Evolutionary conservation across 202 grass and related monocot species (phyloP), one percentile per base, ranked within the genome.

Genomic region (Elaeis oleifera): DNA sequence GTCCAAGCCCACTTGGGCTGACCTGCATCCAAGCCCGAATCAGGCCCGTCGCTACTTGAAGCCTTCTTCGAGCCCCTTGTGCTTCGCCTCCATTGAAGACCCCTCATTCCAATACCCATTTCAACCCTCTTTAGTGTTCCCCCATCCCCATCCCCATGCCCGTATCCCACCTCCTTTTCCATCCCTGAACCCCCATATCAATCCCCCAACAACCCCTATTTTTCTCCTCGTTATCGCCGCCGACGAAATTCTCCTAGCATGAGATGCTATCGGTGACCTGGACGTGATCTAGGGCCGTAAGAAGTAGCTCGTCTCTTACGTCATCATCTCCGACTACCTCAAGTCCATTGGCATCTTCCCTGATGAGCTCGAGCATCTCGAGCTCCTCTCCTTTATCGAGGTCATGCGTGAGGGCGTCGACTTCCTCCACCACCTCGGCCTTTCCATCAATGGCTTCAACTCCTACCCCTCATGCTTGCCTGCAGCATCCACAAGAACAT

Each of bases 261-360:
- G 71, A 90, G 79, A 88, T 96, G 76, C 92, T 87, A 51, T 88
- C 92, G 2, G 92, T 96, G 23, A 96, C 92, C 8, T 96, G 91
- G 91, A 84, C 57, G 87, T 84, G 5, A 83, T 96, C 71, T 87
- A 89, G 74, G 87, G 91, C 3, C 84, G 85, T 23, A 91, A 88
- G 81, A 87, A 91, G 76, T 87, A 81, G 4, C 84, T 96, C 5
- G 91, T 96, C 0, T 96, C 91, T 9, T 84, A 87, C 59, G 87
- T 96, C 3, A 83, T 96, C 16, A 84, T 89, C 15, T 76, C 89
- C 64, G 91, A 96, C 58, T 96, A 88, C 76, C 91, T 96, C 64
- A 86, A 89, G 71, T 82, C 84, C 22, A 69, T 89, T 0, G 91
- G 91, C 16, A 70, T 96, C 22, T 72, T 80, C 76, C 76, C 91